Conservation (phyloP, 768 basidiomycete species). For the Clitopilus passeckerianus region DNA sequence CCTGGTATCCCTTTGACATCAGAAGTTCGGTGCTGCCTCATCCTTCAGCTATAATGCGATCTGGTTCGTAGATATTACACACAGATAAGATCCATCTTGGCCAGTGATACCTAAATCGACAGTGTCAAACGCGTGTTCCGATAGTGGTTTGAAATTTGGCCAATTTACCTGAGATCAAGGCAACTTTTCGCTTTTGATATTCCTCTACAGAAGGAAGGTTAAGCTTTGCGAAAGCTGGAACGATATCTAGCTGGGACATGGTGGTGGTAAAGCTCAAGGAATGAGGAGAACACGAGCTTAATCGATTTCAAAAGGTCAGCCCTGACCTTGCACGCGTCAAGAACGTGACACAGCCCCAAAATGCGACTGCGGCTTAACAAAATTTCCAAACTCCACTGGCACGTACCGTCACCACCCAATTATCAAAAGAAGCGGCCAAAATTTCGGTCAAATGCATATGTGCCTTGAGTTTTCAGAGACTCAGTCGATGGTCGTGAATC, state of each 20-base stretch:
- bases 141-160: not conserved
- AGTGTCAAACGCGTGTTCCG: constrained; percentile 2
- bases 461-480: too few species aligned
- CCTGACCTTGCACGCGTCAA: not conserved
- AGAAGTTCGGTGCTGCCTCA: constrained; percentile 70
- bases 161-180: constrained; percentile 78
- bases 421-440: too few species aligned
- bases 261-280: constrained; percentile 10
- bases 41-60: not conserved
- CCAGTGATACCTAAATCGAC: constrained; percentile 77
- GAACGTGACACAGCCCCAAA: not conserved
- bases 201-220: constrained; percentile 71
- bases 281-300: constrained; percentile 2
- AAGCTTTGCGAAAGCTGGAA: constrained; percentile 44
- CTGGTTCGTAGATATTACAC: constrained; percentile 20
- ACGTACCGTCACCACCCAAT: too few species aligned
- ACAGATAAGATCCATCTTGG: constrained; percentile 95
- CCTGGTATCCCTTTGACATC: constrained; percentile 83
- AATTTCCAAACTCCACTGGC: not conserved
- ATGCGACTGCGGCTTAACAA: not conserved
- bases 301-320: not conserved
- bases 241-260: constrained; percentile 39
- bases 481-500: too few species aligned
- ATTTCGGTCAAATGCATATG: too few species aligned
- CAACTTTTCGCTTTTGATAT: constrained; percentile 88